Conservation (phyloP, 371 early-diverging fungal genomes). For the Mucor piriformis region DNA sequence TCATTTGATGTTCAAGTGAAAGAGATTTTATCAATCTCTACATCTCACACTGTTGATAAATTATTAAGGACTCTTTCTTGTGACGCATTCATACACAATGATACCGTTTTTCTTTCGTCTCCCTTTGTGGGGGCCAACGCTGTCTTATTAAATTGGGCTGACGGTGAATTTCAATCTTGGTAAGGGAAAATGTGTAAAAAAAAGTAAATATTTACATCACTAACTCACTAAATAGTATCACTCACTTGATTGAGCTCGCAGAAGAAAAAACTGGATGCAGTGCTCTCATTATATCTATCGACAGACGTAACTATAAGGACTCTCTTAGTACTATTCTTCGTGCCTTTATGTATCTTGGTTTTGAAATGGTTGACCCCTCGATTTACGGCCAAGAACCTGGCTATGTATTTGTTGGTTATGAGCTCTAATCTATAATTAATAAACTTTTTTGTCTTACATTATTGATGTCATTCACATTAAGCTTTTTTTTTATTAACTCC, state of each 20-base stretch:
- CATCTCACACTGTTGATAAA: conserved; percentile 5
- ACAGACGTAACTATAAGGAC: conserved; percentile 27
- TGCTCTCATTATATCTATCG: conserved; percentile 40
- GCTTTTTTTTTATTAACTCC: background rate
- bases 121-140: conserved; percentile 34
- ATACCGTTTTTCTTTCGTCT: conserved; percentile 46
- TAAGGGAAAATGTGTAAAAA: conserved; percentile 11
- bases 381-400: conserved; percentile 55
- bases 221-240: conserved; percentile 32
- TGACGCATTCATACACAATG: conserved; percentile 49
- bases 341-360: conserved; percentile 69
- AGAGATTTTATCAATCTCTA: conserved; percentile 34
- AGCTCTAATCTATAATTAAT: conserved; percentile 26
- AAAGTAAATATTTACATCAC: background rate
- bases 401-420: conserved; percentile 61
- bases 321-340: conserved; percentile 39
- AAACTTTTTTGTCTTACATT: background rate
- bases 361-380: conserved; percentile 58
- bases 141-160: conserved; percentile 38
- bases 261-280: conserved; percentile 51
- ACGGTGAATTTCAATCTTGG: conserved; percentile 52
- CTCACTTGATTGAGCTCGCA: conserved; percentile 50
- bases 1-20: conserved; percentile 29
- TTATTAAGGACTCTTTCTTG: conserved; percentile 30
- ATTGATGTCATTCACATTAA: background rate